A percentile compares a stretch with the other conserved stretches of the same genome.
Conservation (phyloP, 768 basidiomycete genomes). For the Agrocybe pediades region DNA sequence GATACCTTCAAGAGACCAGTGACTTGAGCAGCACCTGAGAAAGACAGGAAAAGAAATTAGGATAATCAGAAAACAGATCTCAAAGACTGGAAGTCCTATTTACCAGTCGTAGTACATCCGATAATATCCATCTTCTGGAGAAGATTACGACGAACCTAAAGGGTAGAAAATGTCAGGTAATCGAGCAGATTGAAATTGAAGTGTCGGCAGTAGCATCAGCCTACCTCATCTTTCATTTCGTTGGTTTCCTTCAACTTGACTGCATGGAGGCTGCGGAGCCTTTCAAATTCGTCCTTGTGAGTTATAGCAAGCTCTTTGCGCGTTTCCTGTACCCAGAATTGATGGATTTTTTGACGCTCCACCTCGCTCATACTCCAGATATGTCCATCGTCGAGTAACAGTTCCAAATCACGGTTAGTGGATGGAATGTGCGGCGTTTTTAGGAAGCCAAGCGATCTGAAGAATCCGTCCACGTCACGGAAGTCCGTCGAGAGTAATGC, state of each 20-base stretch:
- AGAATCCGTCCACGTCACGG: background rate
- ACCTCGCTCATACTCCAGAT: conserved; percentile 56
- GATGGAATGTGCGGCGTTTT: conserved; percentile 39
- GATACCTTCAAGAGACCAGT: conserved; percentile 4
- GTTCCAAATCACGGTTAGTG: conserved; percentile 35
- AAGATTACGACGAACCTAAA: conserved; percentile 56
- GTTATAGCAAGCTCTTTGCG: conserved; percentile 22
- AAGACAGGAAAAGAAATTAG: no score
- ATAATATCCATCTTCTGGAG: conserved; percentile 60
- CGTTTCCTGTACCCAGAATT: conserved; percentile 48
- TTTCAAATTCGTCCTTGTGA: conserved; percentile 43
- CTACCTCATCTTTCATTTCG: conserved; percentile 58
- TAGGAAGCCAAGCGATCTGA: conserved; percentile 29
- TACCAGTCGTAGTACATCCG: conserved; percentile 79
- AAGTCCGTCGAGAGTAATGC: background rate
- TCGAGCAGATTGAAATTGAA: background rate
- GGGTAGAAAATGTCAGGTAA: background rate
- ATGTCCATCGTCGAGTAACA: conserved; percentile 33
- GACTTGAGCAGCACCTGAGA: conserved; percentile 4
- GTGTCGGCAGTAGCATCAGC: conserved; percentile 11
- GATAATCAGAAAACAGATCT: background rate
- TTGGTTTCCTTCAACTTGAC: conserved; percentile 38
- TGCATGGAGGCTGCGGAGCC: conserved; percentile 29
- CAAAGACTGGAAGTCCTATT: background rate
- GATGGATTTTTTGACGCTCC: conserved; percentile 49